phyloP scores from a whole-genome alignment of 768 basidiomycete genomes.

The Leccinellum rugosiceps region DNA sequence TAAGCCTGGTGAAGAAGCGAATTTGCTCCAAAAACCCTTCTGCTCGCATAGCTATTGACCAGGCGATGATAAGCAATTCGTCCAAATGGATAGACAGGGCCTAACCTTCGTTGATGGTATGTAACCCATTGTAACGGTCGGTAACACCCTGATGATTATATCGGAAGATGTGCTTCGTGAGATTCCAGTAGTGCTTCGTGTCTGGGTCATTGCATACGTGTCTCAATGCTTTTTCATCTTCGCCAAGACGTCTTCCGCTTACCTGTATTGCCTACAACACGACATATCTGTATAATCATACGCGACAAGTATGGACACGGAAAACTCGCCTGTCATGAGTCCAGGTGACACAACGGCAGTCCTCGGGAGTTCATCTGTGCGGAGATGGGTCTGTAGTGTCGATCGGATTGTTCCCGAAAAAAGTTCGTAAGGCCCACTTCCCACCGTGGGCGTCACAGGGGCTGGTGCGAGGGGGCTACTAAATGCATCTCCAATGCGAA shows the following conservation, averaged over 20 bases:
- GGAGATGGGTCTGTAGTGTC: slow-evolving; percentile 33
- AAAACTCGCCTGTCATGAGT: slow-evolving; percentile 15
- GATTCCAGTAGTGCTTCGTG: slow-evolving; percentile 43
- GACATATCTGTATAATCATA: slow-evolving; percentile 1
- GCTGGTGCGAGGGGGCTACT: slow-evolving; percentile 36
- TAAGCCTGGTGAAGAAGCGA: slow-evolving; percentile 31
- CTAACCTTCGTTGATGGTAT: slow-evolving; percentile 30
- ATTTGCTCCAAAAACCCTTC: slow-evolving; percentile 31
- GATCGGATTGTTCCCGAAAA: slow-evolving; percentile 44
- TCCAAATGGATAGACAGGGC: not conserved
- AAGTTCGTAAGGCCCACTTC: slow-evolving; percentile 36
- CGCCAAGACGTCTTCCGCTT: slow-evolving; percentile 10
- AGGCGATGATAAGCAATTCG: slow-evolving; percentile 5
- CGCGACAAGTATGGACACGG: not conserved
- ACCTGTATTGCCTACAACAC: slow-evolving; percentile 23
- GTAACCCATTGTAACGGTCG: slow-evolving; percentile 36
- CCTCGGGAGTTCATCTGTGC: slow-evolving; percentile 20
- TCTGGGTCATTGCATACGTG: slow-evolving; percentile 28
- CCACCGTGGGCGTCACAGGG: slow-evolving; percentile 38
- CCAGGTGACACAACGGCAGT: slow-evolving; percentile 38
- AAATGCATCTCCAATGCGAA: slow-evolving; percentile 38
- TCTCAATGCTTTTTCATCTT: slow-evolving; percentile 16
- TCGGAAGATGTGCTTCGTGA: slow-evolving; percentile 47
- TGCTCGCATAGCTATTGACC: slow-evolving; percentile 23
- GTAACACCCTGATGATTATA: slow-evolving; percentile 33